These are phyloP conservation scores for Silene conica DNA, from an alignment of 148 eudicot species.

Conservation along the genomic window DNA sequence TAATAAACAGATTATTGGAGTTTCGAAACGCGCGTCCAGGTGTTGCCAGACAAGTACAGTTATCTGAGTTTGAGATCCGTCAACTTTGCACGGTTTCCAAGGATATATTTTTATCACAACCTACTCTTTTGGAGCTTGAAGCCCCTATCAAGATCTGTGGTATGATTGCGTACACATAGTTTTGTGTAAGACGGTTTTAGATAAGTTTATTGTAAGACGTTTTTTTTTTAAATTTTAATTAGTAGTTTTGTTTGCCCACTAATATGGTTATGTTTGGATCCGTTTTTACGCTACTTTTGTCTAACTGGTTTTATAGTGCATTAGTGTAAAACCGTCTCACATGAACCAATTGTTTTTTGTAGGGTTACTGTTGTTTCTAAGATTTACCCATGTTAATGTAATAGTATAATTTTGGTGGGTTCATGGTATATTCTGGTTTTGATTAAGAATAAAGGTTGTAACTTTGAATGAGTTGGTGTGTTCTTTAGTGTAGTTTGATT, in stretches of 20 bases:
- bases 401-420: neutral
- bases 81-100: conserved; percentile 57
- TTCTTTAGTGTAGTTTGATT: neutral
- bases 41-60: conserved; percentile 59
- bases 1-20: conserved; percentile 55
- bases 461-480: neutral
- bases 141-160: conserved; percentile 89
- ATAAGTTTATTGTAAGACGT: too few relatives aligned
- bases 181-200: too few relatives aligned
- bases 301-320: too few relatives aligned
- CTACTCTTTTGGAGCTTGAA: conserved; percentile 67
- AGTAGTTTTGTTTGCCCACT: too few relatives aligned
- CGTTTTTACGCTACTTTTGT: too few relatives aligned
- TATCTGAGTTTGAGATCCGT: conserved; percentile 72
- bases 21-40: conserved; percentile 48
- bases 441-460: neutral
- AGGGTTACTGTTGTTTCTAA: neutral
- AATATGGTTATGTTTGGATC: too few relatives aligned
- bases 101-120: conserved; percentile 59
- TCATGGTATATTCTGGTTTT: neutral
- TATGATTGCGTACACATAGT: conserved; percentile 7
- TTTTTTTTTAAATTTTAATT: too few relatives aligned
- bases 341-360: neutral
- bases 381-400: neutral
- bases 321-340: too few relatives aligned